Evolutionary conservation across 108 stramenopile species (phyloP).

Genomic region (Schizochytrium sp.): DNA sequence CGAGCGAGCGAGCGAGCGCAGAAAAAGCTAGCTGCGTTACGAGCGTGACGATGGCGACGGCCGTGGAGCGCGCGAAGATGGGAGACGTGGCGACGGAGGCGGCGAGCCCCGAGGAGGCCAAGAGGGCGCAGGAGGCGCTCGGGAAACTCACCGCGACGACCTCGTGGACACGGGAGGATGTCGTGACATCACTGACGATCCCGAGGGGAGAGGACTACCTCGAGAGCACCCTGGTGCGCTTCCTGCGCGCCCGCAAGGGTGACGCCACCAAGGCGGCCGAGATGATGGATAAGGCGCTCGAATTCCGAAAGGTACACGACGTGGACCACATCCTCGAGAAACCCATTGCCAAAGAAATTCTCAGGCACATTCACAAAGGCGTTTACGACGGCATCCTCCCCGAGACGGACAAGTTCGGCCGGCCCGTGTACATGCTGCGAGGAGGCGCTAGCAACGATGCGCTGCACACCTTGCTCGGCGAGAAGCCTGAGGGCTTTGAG

Average conservation of each 20-base stretch:
- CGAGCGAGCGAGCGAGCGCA: no score
- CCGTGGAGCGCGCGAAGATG: neutral
- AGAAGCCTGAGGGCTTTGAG: neutral
- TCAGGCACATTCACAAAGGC: neutral
- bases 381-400: conserved; percentile 6
- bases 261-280: neutral
- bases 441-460: conserved; percentile 10
- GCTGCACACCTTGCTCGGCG: neutral
- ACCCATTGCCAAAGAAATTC: neutral
- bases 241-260: conserved; percentile 9
- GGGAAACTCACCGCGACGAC: neutral
- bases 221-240: neutral
- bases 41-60: neutral
- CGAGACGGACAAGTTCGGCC: neutral
- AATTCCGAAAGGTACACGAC: neutral
- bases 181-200: neutral
- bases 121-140: neutral
- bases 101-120: neutral
- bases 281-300: neutral
- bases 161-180: neutral
- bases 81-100: conserved; percentile 10
- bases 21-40: no score
- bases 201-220: neutral
- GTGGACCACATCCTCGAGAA: neutral
- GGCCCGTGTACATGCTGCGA: neutral